Base-by-base conservation (phyloP, 2,329 filamentous ascomycete species). In the Diaporthe aspalathi region DNA sequence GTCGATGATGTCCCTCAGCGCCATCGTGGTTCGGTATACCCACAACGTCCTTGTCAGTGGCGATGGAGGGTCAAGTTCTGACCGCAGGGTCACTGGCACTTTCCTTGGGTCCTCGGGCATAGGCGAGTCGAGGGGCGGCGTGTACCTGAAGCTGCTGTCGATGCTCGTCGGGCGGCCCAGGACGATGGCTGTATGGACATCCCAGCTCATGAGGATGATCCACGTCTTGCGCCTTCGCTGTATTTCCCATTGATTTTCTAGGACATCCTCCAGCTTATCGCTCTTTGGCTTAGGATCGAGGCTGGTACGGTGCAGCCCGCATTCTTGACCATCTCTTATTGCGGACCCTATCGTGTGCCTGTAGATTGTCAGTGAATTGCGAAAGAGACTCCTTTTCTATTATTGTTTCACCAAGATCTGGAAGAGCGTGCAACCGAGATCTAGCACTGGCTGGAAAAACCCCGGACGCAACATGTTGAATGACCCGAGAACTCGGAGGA, bases 301-400 rank as follows among this genome's bases (percentile, higher is more conserved):
- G 45, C 80, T 83, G 73, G 88, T 85, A 16, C 85, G 83, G 74
- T 91, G 86, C 75, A 91, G 80, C 16, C 89, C 89, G 50, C 91
- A 84, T 74, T 91, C 89, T 76, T 91, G 89, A 0, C 88, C 89
- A 76, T 91, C 89, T 50, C 88, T 82, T 69, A 91, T 90, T 0
- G 87, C 85, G 27, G 84, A 83, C 1, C 87, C 86, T 38, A 91
- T 82, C 1, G 84, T 83, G 76, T 89, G 87, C 67, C 60, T 65
- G n/a, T 7, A 17, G 29, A 38, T 9, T 20, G 60, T 65, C 4
- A 65, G 29, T 50, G 16, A 14, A 24, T 0, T 14, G 29, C 17
- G 86, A n/a, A 14, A 24, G 38, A 38, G 29, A 24, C 20, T 24
- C 2, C 2, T 40, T 24, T 16, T 27, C 49, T 22, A 8, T 35